These are phyloP conservation scores for Moniliella sp. DNA, from an alignment of 1,284 basidiomycete species.

Conservation along the genomic window DNA sequence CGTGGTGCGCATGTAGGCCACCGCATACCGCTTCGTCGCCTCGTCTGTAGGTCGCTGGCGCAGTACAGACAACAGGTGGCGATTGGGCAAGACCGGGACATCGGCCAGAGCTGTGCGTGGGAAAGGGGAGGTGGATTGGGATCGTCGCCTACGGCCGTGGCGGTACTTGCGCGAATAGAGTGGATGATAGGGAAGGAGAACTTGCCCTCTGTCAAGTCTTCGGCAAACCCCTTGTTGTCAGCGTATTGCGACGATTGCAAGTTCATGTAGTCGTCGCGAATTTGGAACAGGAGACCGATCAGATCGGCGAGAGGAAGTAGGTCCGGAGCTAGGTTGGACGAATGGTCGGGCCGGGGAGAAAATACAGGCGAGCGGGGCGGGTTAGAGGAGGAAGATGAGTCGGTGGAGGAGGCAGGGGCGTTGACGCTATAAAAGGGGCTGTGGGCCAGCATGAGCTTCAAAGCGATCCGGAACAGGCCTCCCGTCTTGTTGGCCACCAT, in stretches of 20 bases:
- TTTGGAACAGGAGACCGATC: conserved; percentile 82
- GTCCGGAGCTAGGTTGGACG: conserved; percentile 3
- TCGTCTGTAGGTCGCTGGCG: conserved; percentile 21
- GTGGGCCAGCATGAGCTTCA: conserved; percentile 81
- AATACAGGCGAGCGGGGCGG: no score
- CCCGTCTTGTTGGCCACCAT: conserved; percentile 99
- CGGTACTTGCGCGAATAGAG: conserved; percentile 42
- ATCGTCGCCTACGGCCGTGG: no score
- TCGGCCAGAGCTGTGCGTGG: neutral
- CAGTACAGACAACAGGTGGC: conserved; percentile 24
- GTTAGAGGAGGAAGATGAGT: no score
- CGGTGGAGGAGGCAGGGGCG: neutral
- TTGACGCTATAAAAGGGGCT: conserved; percentile 3
- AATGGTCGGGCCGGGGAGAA: neutral
- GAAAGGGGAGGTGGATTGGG: no score
- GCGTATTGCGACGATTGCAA: conserved; percentile 65
- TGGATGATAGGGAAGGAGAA: conserved; percentile 88
- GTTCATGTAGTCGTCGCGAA: conserved; percentile 93
- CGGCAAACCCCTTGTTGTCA: conserved; percentile 76
- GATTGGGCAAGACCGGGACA: no score
- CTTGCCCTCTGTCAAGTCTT: conserved; percentile 85
- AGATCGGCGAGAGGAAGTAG: conserved; percentile 65
- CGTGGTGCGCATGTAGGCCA: conserved; percentile 21
- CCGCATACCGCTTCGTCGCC: conserved; percentile 23
- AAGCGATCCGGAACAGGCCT: conserved; percentile 68